Evolutionary conservation across 2,329 filamentous ascomycete genomes (phyloP), one percentile per base, ranked within the genome.

Genomic region (Raffaelea ambrosiae): DNA sequence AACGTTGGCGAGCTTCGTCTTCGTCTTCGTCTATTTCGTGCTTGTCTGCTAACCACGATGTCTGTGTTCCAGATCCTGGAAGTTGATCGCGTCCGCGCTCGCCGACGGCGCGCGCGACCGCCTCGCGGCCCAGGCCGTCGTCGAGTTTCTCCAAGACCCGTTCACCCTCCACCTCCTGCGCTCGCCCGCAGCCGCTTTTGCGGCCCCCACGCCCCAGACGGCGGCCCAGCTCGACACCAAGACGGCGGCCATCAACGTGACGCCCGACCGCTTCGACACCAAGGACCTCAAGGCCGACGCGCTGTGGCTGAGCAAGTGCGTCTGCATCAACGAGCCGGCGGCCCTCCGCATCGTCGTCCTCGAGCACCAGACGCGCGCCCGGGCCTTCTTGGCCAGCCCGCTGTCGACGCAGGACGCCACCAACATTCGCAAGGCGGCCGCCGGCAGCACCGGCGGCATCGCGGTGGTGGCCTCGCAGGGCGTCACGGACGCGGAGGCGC

Each of bases 161-260:
- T 79, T 83, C 55, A 83, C 86, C 55, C 69, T 82, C 56, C 70
- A 76, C 47, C 71, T 90, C 49, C 75, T 96, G 49, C 80, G 77
- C 55, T 75, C 78, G 48, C 84, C 87, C 22, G 74, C 82, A 59
- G 74, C 74, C 53, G 80, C 83, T 39, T 95, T 91, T 63, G 68
- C 77, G 49, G 58, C 73, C 53, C 71, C 83, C 1, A 80, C 76
- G 54, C 62, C 79, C 45, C 72, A 79, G 57, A 77, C 84, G 26
- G 86, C 83, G 64, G 73, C 77, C 55, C 76, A 78, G 18, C 94
- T 94, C 60, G 86, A 94, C 51, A 86, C 86, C 19, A 89, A 84
- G 65, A 95, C 87, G 1, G 86, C 89, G 20, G 86, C 89, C 5
- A 94, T 96, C 52, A 85, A 95, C 62, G 79, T 89, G 43, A 80